phyloP scores from a whole-genome alignment of 768 basidiomycete species.

The Tricholoma bakamatsutake region DNA sequence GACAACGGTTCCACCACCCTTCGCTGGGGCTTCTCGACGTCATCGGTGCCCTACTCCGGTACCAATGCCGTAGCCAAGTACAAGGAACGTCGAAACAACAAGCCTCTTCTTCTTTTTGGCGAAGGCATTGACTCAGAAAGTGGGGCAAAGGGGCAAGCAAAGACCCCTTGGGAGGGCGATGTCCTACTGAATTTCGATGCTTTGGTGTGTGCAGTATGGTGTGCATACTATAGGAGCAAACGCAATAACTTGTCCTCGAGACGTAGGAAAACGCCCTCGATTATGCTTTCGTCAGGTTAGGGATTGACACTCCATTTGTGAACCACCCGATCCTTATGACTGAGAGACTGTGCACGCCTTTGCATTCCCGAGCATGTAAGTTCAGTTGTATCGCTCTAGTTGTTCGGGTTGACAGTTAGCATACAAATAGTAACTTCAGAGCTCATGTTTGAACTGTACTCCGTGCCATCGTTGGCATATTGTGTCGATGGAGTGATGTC shows the following conservation, averaged over 20 bases:
- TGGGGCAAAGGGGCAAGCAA: slow-evolving; percentile 70
- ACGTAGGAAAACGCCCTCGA: slow-evolving; percentile 91
- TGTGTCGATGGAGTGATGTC: slow-evolving; percentile 91
- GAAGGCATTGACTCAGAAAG: slow-evolving; percentile 84
- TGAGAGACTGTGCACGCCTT: slow-evolving; percentile 80
- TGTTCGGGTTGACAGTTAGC: background rate
- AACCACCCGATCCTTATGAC: slow-evolving; percentile 93
- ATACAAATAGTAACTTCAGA: slow-evolving; percentile 77
- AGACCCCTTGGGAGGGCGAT: slow-evolving; percentile 92
- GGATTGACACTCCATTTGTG: slow-evolving; percentile 69
- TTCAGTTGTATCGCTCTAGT: slow-evolving; percentile 11
- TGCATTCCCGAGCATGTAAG: slow-evolving; percentile 84
- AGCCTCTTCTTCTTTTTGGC: slow-evolving; percentile 82
- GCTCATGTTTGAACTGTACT: slow-evolving; percentile 91
- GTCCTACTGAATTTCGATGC: slow-evolving; percentile 89
- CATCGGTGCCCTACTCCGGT: slow-evolving; percentile 47
- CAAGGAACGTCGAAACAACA: slow-evolving; percentile 83
- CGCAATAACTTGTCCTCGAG: slow-evolving; percentile 20
- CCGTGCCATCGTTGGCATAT: slow-evolving; percentile 79
- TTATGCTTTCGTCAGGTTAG: slow-evolving; percentile 83
- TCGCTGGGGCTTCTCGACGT: slow-evolving; percentile 78
- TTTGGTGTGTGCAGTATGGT: slow-evolving; percentile 55
- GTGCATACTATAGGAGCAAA: slow-evolving; percentile 5
- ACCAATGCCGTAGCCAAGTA: slow-evolving; percentile 79
- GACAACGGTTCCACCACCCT: slow-evolving; percentile 85